Conservation (phyloP, 495 filamentous ascomycete species). For the Penicillium goetzii region DNA sequence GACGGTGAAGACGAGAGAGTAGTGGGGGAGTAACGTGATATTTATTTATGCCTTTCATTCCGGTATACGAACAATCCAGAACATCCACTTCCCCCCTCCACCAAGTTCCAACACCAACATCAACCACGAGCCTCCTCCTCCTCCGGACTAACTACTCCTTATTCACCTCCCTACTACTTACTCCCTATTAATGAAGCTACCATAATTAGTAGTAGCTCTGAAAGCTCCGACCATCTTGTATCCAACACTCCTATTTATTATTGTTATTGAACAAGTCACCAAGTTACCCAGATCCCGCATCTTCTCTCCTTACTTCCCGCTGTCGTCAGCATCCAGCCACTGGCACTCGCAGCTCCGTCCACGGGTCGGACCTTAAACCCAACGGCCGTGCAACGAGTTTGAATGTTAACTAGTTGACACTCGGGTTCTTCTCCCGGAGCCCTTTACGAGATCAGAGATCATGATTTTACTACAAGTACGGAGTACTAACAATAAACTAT, state of each 20-base stretch:
- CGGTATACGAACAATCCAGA: background rate
- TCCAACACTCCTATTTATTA: background rate
- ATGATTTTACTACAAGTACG: background rate
- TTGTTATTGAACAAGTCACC: background rate
- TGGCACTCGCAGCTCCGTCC: constrained; percentile 13
- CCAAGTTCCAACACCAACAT: no score
- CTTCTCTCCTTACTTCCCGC: constrained; percentile 15
- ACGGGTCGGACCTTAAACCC: constrained; percentile 17
- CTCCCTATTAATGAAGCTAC: background rate
- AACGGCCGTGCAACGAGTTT: constrained; percentile 6
- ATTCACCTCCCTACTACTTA: background rate
- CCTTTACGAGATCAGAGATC: background rate
- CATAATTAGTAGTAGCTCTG: background rate
- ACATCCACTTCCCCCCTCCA: no score
- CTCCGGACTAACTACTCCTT: no score
- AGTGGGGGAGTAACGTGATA: constrained; percentile 32
- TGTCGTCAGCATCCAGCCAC: constrained; percentile 21
- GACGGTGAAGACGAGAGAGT: constrained; percentile 14
- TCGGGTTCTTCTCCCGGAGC: constrained; percentile 1
- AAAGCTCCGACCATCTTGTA: background rate
- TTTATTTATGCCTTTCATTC: constrained; percentile 13
- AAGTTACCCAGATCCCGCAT: no score
- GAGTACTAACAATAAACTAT: background rate
- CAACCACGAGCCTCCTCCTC: no score
- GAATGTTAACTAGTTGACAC: background rate